A percentile compares a stretch with the other conserved stretches of the same genome.
phyloP scores from a whole-genome alignment of 441 rosid species.

The Lepidium campestre region DNA sequence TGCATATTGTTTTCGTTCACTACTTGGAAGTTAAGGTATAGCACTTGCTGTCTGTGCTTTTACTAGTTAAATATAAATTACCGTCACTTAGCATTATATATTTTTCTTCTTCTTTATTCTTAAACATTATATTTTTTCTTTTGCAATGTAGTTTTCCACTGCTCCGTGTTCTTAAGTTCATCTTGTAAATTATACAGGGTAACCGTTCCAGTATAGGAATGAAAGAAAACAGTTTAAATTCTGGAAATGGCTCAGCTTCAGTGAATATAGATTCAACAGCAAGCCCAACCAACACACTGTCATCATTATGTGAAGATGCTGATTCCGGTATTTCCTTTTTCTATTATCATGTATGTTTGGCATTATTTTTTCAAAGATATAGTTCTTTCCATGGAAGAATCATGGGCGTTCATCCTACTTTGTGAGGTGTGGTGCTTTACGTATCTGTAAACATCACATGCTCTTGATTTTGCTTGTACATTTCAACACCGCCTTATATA shows the following conservation, averaged over 20 bases:
- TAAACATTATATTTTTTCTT: neutral
- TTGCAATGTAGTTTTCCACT: neutral
- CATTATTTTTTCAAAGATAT: neutral
- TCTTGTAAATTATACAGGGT: slow-evolving; percentile 41
- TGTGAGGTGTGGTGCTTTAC: slow-evolving; percentile 1
- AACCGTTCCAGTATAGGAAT: slow-evolving; percentile 49
- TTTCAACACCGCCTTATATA: slow-evolving; percentile 20
- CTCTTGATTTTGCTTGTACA: neutral
- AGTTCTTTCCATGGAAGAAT: neutral
- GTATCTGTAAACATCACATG: slow-evolving; percentile 6
- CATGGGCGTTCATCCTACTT: neutral
- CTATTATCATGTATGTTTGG: slow-evolving; percentile 3
- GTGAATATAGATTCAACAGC: slow-evolving; percentile 63
- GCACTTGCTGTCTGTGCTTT: slow-evolving; percentile 4
- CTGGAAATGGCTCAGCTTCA: slow-evolving; percentile 45
- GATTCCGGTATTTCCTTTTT: slow-evolving; percentile 63
- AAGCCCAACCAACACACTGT: slow-evolving; percentile 72
- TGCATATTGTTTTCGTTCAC: slow-evolving; percentile 95
- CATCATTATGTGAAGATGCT: slow-evolving; percentile 76
- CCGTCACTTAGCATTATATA: neutral
- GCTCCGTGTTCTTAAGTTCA: neutral
- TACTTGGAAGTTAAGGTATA: slow-evolving; percentile 92
- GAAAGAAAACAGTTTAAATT: slow-evolving; percentile 43
- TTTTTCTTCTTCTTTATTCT: neutral
- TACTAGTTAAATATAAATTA: neutral